These are phyloP conservation scores for Acarospora socialis DNA, from an alignment of 2,329 filamentous ascomycete species.

Conservation along the genomic window DNA sequence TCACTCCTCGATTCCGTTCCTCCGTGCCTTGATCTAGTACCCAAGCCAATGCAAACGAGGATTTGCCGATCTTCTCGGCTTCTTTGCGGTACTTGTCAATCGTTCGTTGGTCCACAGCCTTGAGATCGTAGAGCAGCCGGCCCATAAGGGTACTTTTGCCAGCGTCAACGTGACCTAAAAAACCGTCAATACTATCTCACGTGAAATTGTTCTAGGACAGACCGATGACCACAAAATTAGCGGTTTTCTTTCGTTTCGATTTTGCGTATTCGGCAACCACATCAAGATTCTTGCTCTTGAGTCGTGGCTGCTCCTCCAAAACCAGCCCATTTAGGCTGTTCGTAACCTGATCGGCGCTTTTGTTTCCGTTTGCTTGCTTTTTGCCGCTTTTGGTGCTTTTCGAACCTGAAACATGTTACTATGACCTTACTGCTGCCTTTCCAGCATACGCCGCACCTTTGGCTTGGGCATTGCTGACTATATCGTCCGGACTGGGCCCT, in stretches of 20 bases:
- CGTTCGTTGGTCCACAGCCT: conserved; percentile 74
- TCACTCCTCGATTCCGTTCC: conserved; percentile 79
- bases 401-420: conserved; percentile 31
- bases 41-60: conserved; percentile 93
- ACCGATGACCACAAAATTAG: conserved; percentile 90
- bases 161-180: conserved; percentile 79
- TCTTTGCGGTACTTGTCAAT: conserved; percentile 80
- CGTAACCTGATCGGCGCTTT: conserved; percentile 30
- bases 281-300: conserved; percentile 66
- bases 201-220: conserved; percentile 20
- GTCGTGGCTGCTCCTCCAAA: conserved; percentile 34
- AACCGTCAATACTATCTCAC: conserved; percentile 13
- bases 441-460: conserved; percentile 52
- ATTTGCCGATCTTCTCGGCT: conserved; percentile 82
- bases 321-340: conserved; percentile 34
- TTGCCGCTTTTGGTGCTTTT: conserved; percentile 28
- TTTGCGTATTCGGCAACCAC: conserved; percentile 70
- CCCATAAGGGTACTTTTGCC: conserved; percentile 98
- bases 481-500: conserved; percentile 80
- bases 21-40: conserved; percentile 86
- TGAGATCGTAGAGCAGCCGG: conserved; percentile 74
- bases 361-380: conserved; percentile 26
- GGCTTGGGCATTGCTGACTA: conserved; percentile 74
- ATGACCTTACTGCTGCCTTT: conserved; percentile 16
- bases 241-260: conserved; percentile 59